phyloP scores from a whole-genome alignment of 192 early-diverging fungal species.

The Funneliformis geosporum region DNA sequence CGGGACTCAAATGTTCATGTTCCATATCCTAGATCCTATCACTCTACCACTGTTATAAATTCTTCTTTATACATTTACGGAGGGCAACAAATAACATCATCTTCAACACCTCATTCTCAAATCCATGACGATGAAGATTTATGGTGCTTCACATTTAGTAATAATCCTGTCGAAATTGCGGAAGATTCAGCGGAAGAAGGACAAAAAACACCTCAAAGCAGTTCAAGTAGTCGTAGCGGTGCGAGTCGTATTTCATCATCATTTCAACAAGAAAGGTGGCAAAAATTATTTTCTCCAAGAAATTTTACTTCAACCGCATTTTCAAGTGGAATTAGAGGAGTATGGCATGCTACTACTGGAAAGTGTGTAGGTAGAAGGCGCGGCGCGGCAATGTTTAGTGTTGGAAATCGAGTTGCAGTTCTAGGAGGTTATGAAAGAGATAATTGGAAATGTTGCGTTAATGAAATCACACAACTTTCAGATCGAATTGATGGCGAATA shows the following conservation, averaged over 20 bases:
- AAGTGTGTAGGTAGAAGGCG: constrained; percentile 6
- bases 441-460: background rate
- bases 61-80: constrained; percentile 8
- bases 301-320: background rate
- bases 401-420: constrained; percentile 1
- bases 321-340: background rate
- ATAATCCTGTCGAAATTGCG: background rate
- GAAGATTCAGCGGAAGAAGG: background rate
- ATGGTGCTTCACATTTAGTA: constrained; percentile 2
- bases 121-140: constrained; percentile 23
- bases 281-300: constrained; percentile 11
- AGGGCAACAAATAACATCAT: background rate
- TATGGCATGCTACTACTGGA: constrained; percentile 16
- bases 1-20: background rate
- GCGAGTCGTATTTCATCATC: background rate
- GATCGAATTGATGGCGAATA: too few species aligned
- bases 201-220: background rate
- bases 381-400: constrained; percentile 16
- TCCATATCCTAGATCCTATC: constrained; percentile 6
- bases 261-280: constrained; percentile 18
- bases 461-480: too few species aligned
- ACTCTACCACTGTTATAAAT: background rate
- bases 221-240: background rate
- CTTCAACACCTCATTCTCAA: background rate
- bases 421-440: constrained; percentile 23